Evolutionary conservation across 345 rosid genomes (phyloP), one percentile per base, ranked within the genome.

Genomic region (Rubroshorea leprosula): DNA sequence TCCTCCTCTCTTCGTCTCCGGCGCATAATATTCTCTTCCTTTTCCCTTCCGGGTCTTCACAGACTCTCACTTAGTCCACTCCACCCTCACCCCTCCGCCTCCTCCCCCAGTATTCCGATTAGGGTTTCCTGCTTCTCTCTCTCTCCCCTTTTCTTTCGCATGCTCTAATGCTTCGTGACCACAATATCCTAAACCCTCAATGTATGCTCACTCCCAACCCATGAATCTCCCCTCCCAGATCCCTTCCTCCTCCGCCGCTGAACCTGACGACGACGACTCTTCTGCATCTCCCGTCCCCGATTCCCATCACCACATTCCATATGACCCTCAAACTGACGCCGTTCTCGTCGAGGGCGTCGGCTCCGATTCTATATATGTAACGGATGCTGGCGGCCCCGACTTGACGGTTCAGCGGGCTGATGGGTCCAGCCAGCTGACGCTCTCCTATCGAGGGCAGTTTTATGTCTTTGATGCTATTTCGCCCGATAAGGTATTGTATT

Each of bases 391-490:
- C 16, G 82, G 71, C 55, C 67, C 74, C 53, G 78, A 49, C 46
- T 54, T 84, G 26, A 73, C 67, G 46, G 55, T 71, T 51, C 82
- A 58, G 21, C 66, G 66, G 5, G 74, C 35, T 31, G 80, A 68
- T 15, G 66, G 68, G 10, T 70, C 81, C 6, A 68, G 77, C 73
- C 93, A 87, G 78, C 86, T 90, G 14, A 80, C 90, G 5, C 79
- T 90, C 67, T 79, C 97, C 22, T 90, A 87, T 69, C 92, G 89
- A 1, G 97, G 95, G 9, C 95, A 90, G 60, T 92, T 90, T 70
- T 90, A 84, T 71, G 95, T 87, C 18, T 90, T 90, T 20, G 90
- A 90, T 57, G 83, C 90, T 20, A 91, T 90, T 61, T 78, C 82
- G 31, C 82, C 85, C 16, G 89, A 90, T 38, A 90, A 87, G 97